These are phyloP conservation scores for Pyrenophora teres DNA, from an alignment of 2,329 filamentous ascomycete genomes.

Conservation along the genomic window DNA sequence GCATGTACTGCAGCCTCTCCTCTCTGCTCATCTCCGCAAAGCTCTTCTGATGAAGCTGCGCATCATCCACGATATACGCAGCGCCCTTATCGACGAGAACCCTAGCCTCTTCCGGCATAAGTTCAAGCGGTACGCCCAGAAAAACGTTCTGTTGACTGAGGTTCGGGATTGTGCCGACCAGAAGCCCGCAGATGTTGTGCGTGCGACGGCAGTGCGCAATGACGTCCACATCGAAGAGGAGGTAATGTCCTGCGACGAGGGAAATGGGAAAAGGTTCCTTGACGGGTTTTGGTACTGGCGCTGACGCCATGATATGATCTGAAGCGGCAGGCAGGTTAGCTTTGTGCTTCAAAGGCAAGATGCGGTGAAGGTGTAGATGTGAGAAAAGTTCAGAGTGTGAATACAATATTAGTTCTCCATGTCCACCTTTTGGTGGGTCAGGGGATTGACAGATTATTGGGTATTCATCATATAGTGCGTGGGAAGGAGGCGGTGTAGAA, in stretches of 20 bases:
- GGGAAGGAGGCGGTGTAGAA: conserved; percentile 1
- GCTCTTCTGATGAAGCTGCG: conserved; percentile 67
- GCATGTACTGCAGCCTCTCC: conserved; percentile 66
- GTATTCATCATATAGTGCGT: conserved; percentile 62
- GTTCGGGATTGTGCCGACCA: conserved; percentile 87
- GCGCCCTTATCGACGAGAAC: conserved; percentile 76
- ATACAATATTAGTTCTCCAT: conserved; percentile 55
- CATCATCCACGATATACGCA: conserved; percentile 82
- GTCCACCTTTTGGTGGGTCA: conserved; percentile 60
- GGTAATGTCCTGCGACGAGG: conserved; percentile 76
- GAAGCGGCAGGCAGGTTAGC: conserved; percentile 25
- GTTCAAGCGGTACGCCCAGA: conserved; percentile 81
- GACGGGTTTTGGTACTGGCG: conserved; percentile 36
- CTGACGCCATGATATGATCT: conserved; percentile 39
- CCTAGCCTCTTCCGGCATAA: conserved; percentile 88
- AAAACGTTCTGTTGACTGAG: conserved; percentile 95
- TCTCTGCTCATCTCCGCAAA: conserved; percentile 64
- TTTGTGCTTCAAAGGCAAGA: conserved; percentile 13
- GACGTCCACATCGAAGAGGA: conserved; percentile 85
- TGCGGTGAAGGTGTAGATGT: conserved; percentile 14
- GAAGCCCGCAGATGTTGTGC: conserved; percentile 82
- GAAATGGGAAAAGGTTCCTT: conserved; percentile 76
- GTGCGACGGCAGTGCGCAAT: conserved; percentile 77
- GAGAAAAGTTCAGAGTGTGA: conserved; percentile 49
- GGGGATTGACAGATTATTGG: conserved; percentile 82